Evolutionary conservation across 768 basidiomycete genomes (phyloP), one percentile per base, ranked within the genome.

Genomic region (Saitozyma sp.): DNA sequence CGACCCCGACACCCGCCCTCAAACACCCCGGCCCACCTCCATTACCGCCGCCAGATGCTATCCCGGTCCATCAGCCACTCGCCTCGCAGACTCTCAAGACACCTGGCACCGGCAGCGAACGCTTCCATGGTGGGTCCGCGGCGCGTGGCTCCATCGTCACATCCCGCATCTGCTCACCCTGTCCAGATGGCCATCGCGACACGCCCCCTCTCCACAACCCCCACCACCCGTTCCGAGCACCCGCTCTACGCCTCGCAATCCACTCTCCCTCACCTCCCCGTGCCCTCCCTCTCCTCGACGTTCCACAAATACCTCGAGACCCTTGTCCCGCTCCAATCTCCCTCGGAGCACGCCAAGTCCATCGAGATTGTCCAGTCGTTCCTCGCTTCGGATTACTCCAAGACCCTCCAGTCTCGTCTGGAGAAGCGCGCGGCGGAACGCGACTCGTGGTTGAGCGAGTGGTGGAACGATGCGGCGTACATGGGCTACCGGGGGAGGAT

Each of bases 401-500:
- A 84, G 14, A 85, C 86, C 59, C 84, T 98, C 11, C 95, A 98
- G 80, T 78, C 82, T 42, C 84, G 96, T 2, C 83, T 98, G 41
- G 83, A 91, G 74, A 83, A 85, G 19, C 85, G 93, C 1, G 92
- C 92, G 16, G 62, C 86, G 29, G 75, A 66, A 14, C 84, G 81
- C 50, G 82, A 83, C 43, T 93, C 84, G 82, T 99, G 96, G 96
- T 83, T 99, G n/a, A 84, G 85, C 52, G 92, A 95, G 56, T 99
- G 96, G 96, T 99, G 95, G 95, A 94, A 98, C 80, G 91, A 96
- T 42, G 85, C 79, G 6, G 94, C 94, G 0, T 97, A 96, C 73
- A 83, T 93, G 70, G 84, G 86, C 6, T 97, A 93, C 76, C 82
- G 93, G 56, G 94, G 95, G 70, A 87, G 93, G 1, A 90, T 96